Conservation (phyloP, 2,329 filamentous ascomycete species). For the Venturia asperata region DNA sequence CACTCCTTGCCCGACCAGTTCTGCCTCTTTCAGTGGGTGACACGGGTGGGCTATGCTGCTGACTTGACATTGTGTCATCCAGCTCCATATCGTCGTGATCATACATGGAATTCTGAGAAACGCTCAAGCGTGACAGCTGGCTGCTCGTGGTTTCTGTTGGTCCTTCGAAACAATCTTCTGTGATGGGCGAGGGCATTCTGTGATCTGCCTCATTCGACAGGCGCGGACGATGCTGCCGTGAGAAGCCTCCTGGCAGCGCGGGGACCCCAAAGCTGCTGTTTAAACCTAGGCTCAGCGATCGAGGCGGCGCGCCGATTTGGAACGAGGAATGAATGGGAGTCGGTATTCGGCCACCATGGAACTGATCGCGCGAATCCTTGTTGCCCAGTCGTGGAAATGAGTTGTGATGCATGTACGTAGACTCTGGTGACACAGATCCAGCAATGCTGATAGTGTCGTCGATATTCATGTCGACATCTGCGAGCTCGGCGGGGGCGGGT, state of each 20-base stretch:
- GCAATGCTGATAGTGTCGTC: constrained; percentile 31
- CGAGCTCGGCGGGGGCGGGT: constrained; percentile 8
- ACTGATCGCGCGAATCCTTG: constrained; percentile 17
- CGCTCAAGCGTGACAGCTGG: constrained; percentile 33
- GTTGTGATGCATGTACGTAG: constrained; percentile 29
- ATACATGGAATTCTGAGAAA: constrained; percentile 20
- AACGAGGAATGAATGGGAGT: constrained; percentile 37
- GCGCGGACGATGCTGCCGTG: constrained; percentile 22
- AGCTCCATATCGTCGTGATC: constrained; percentile 28
- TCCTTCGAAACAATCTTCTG: constrained; percentile 32
- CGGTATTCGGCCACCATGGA: constrained; percentile 29
- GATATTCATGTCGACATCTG: constrained; percentile 33
- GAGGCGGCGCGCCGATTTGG: constrained; percentile 23
- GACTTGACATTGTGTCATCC: constrained; percentile 25
- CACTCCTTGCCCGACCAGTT: constrained; percentile 33
- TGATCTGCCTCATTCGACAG: constrained; percentile 20
- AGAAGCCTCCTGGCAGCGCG: constrained; percentile 28
- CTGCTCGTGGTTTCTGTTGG: constrained; percentile 33
- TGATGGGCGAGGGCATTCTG: constrained; percentile 37
- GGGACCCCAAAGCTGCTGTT: constrained; percentile 25
- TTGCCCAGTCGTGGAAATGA: constrained; percentile 5
- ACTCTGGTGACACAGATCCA: constrained; percentile 28
- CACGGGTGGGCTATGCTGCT: constrained; percentile 22
- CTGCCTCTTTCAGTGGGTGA: constrained; percentile 21
- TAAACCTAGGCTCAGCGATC: neutral